Evolutionary conservation across 1,139 yeast genomes (phyloP), one percentile per base, ranked within the genome.

Genomic region (Suhomyces guaymorum): DNA sequence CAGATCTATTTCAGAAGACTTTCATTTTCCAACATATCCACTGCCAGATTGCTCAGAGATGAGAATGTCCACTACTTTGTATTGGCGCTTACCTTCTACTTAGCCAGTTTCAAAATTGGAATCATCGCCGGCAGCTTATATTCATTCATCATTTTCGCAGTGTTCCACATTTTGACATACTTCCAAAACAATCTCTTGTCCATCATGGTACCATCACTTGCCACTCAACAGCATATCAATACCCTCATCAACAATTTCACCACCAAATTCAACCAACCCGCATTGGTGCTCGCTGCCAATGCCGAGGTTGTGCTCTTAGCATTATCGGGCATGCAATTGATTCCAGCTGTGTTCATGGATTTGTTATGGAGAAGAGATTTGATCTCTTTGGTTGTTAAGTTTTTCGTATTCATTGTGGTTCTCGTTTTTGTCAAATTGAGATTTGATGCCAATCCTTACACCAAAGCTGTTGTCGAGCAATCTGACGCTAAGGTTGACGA

Each of bases 91-190:
- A 52, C 63, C 13, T 61, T 73, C 23, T 66, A 56, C 35, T 33
- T 54, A 19, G 47, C 61, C 10, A 59, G 69, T 41, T 58, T 53
- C 39, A 44, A 51, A 16, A 49, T 64, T 32, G 69, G 66, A 1
- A 51, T 50, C 13, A 49, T 68, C 14, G 49, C 59, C 7, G 70
- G 71, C n/a, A 56, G 67, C 7, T 59, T 75, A 28, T 73, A 73
- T 49, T 73, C 83, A 18, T 79, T 75, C 41, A 62, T 68, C 4
- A 72, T 79, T n/a, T 80, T 70, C 54, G 75, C 82, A 1, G 42
- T 74, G 3, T 80, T 80, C 62, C 85, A 80, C 56, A 59, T 72
- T 15, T 55, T 78, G 42, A 65, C 69, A 24, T 80, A 79, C 55
- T 68, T 75, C 52, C 73, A 68, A 26, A 43, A 43, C 44, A 40